Conservation (phyloP, 1,284 basidiomycete genomes). For the Paramarasmius palmivorus region DNA sequence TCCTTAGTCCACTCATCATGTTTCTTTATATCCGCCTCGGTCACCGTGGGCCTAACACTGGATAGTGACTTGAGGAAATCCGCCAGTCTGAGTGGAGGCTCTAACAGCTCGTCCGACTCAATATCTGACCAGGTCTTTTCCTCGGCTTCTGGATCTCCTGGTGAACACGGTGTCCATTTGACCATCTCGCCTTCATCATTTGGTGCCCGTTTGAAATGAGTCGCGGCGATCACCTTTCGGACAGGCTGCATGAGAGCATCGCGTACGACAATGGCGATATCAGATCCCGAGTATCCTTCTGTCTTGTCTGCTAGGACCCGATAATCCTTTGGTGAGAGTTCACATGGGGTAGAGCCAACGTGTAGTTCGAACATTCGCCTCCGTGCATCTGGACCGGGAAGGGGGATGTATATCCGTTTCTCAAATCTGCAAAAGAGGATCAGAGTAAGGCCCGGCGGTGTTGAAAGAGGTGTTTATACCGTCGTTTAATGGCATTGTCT, state of each 20-base stretch:
- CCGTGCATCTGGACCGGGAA: conserved; percentile 93
- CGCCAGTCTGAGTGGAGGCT: conserved; percentile 75
- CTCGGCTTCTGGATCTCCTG: conserved; percentile 83
- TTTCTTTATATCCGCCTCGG: conserved; percentile 84
- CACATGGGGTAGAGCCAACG: conserved; percentile 90
- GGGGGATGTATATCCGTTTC: conserved; percentile 97
- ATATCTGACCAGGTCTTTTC: conserved; percentile 96
- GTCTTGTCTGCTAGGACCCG: conserved; percentile 83
- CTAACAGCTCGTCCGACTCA: conserved; percentile 86
- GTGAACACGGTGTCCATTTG: conserved; percentile 92
- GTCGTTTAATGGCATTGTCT: conserved; percentile 96
- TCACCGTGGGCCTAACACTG: conserved; percentile 88
- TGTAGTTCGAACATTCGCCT: conserved; percentile 97
- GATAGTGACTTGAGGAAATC: conserved; percentile 90
- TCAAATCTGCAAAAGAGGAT: conserved; percentile 66
- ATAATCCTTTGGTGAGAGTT: conserved; percentile 81
- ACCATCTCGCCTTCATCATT: conserved; percentile 35
- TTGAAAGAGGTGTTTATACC: conserved; percentile 43
- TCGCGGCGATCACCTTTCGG: conserved; percentile 92
- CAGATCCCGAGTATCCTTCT: conserved; percentile 94
- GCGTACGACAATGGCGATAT: conserved; percentile 93
- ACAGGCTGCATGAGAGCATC: conserved; percentile 99
- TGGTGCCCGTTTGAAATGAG: conserved; percentile 84
- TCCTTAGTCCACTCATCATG: conserved; percentile 95
- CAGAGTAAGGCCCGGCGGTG: background rate